These are phyloP conservation scores for Ceratocystis huliohia DNA, from an alignment of 2,329 filamentous ascomycete genomes.

Conservation along the genomic window DNA sequence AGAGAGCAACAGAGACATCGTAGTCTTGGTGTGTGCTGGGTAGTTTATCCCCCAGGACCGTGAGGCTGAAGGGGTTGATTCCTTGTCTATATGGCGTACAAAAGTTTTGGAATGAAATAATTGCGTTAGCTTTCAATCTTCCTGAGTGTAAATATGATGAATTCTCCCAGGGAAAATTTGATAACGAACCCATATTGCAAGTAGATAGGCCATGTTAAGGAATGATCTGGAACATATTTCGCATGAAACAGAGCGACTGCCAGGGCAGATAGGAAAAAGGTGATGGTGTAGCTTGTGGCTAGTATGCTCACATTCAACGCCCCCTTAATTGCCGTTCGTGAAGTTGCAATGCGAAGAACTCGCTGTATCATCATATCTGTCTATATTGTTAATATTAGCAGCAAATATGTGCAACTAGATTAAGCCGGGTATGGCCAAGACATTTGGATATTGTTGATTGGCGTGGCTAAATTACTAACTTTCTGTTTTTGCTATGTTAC, in stretches of 20 bases:
- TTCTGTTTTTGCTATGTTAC: no score
- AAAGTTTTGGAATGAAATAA: not conserved
- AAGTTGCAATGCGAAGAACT: conserved; percentile 28
- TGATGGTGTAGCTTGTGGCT: conserved; percentile 29
- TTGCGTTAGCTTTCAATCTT: not conserved
- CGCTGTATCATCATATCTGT: not conserved
- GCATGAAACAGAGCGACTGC: conserved; percentile 44
- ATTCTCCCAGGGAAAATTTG: not conserved
- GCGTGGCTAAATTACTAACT: no score
- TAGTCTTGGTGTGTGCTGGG: conserved; percentile 66
- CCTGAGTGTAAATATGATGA: not conserved
- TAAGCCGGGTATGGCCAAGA: no score
- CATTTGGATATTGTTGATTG: no score
- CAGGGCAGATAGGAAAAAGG: conserved; percentile 37
- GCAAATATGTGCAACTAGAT: not conserved
- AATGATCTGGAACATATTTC: conserved; percentile 43
- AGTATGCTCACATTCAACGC: conserved; percentile 38
- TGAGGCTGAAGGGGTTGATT: conserved; percentile 41
- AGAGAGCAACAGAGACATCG: conserved; percentile 64
- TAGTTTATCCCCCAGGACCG: conserved; percentile 35
- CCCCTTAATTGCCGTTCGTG: conserved; percentile 38
- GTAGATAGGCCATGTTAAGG: conserved; percentile 40
- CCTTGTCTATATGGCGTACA: conserved; percentile 30
- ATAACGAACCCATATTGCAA: conserved; percentile 45
- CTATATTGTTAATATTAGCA: not conserved